These are phyloP conservation scores for Cladobotryum protrusum DNA, from an alignment of 2,329 filamentous ascomycete genomes.

Conservation along the genomic window DNA sequence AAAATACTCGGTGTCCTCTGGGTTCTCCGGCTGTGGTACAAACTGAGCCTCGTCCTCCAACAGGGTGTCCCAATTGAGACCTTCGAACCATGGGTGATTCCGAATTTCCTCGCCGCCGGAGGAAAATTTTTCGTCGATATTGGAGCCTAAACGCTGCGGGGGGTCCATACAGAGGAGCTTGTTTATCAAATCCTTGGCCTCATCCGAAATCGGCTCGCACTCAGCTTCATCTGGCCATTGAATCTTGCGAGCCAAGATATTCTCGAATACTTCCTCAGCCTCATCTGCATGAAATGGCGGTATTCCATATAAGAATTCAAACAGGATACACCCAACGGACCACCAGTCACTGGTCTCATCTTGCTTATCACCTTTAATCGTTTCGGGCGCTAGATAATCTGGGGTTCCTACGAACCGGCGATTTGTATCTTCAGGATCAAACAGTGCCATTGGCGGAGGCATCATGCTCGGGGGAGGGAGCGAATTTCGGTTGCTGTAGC, in stretches of 20 bases:
- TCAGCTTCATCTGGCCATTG: constrained; percentile 86
- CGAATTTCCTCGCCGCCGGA: constrained; percentile 90
- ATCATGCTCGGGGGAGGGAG: constrained; percentile 60
- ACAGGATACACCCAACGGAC: constrained; percentile 97
- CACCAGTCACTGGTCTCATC: constrained; percentile 99
- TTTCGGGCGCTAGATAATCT: constrained; percentile 94
- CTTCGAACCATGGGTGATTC: constrained; percentile 80
- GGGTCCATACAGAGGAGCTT: constrained; percentile 82
- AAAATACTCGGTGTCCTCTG: constrained; percentile 97
- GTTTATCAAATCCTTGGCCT: constrained; percentile 93
- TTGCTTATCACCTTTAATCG: constrained; percentile 89
- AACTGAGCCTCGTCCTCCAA: constrained; percentile 96
- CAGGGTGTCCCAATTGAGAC: constrained; percentile 81
- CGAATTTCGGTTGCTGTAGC: constrained; percentile 24
- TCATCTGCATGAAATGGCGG: constrained; percentile 89
- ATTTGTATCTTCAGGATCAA: constrained; percentile 90
- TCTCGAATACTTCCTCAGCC: constrained; percentile 92
- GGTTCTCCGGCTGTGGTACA: constrained; percentile 84
- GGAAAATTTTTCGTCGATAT: constrained; percentile 72
- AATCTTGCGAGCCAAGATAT: constrained; percentile 83
- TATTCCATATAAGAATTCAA: constrained; percentile 89
- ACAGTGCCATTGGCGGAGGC: constrained; percentile 87
- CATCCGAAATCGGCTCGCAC: constrained; percentile 65
- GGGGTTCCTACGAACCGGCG: constrained; percentile 93
- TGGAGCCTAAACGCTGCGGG: constrained; percentile 74